Evolutionary conservation across 495 filamentous ascomycete genomes (phyloP).

Genomic region (Xylaria acuta): DNA sequence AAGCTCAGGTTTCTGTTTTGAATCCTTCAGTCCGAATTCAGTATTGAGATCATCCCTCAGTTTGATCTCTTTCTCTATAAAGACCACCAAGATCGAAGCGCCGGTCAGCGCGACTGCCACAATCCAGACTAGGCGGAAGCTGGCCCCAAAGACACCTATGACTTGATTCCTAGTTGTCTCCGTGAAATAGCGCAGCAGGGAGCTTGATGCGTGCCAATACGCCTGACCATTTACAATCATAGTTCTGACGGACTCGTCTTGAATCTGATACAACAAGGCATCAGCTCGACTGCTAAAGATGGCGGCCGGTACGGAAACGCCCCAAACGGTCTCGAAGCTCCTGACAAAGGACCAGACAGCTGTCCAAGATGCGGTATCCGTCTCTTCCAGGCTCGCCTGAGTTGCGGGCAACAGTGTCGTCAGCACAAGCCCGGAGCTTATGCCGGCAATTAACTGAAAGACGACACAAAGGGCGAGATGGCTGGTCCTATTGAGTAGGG

Average conservation of each 20-base stretch:
- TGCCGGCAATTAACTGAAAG: too few species aligned
- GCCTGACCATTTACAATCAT: not conserved
- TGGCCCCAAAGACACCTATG: not conserved
- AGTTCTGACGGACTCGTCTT: not conserved
- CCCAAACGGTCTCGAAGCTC: constrained; percentile 51
- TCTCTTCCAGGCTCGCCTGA: constrained; percentile 37
- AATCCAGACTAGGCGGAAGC: not conserved
- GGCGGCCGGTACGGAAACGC: constrained; percentile 45
- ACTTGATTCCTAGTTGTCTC: not conserved
- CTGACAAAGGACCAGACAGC: constrained; percentile 49
- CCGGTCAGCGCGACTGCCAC: not conserved
- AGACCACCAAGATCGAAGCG: not conserved
- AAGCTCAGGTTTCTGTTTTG: too few species aligned
- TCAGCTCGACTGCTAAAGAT: constrained; percentile 44
- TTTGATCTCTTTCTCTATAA: not conserved
- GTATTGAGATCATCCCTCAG: not conserved
- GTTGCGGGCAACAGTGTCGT: constrained; percentile 36
- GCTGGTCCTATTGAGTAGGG: too few species aligned
- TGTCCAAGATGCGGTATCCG: constrained; percentile 41
- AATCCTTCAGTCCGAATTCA: not conserved
- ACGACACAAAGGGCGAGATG: too few species aligned
- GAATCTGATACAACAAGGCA: not conserved
- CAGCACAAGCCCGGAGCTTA: too few species aligned
- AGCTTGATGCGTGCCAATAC: not conserved
- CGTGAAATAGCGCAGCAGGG: not conserved